Evolutionary conservation across 2,329 filamentous ascomycete species (phyloP).

Genomic region (Penicillium sp.): DNA sequence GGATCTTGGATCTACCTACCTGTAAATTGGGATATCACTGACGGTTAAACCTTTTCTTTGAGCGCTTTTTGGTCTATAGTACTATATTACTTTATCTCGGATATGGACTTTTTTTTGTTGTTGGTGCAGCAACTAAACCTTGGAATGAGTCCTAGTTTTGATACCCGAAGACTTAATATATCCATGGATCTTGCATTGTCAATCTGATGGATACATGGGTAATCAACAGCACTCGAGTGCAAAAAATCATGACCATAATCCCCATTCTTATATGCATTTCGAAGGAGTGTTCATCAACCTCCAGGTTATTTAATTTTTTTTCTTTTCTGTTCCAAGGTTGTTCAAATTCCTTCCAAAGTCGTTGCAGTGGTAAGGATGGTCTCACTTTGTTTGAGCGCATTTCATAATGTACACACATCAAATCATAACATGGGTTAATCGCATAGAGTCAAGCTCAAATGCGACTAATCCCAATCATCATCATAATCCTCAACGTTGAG

Average conservation of each 20-base stretch:
- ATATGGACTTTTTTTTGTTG: background rate
- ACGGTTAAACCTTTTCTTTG: background rate
- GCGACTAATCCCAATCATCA: constrained; percentile 58
- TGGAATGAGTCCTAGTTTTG: background rate
- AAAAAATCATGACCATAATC: background rate
- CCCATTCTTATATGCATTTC: background rate
- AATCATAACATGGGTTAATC: constrained; percentile 16
- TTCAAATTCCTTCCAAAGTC: background rate
- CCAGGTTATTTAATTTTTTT: background rate
- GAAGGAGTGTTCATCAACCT: background rate
- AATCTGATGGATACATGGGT: background rate
- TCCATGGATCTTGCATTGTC: background rate
- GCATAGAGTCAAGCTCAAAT: background rate
- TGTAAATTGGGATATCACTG: background rate
- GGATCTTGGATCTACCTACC: background rate
- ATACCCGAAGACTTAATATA: background rate
- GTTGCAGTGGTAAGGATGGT: background rate
- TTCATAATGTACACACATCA: constrained; percentile 25
- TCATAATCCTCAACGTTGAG: constrained; percentile 49
- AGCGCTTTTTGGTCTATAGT: background rate
- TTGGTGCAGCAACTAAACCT: too few relatives aligned
- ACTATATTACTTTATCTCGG: background rate
- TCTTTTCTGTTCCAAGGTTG: background rate
- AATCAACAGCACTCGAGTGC: background rate
- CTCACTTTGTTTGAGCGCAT: constrained; percentile 4